Conservation (phyloP, 495 filamentous ascomycete species). For the Aspergillus heteromorphus region DNA sequence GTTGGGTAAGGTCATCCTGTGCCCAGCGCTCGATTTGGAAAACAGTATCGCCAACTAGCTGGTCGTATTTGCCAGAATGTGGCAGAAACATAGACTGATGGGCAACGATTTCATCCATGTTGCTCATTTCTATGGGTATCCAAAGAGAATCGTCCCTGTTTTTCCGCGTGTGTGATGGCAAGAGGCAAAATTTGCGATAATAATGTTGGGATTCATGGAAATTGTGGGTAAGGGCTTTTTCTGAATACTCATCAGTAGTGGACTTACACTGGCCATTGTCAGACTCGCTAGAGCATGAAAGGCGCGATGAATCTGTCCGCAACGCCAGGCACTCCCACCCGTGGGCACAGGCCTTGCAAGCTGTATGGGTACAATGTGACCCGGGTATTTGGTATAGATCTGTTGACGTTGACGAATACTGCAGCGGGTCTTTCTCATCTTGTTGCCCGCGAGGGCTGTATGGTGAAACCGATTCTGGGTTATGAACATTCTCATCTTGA, state of each 20-base stretch:
- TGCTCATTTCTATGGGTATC: conserved; percentile 21
- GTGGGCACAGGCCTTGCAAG: too few species aligned
- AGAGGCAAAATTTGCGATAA: neutral
- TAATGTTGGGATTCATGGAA: neutral
- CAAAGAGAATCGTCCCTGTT: conserved; percentile 4
- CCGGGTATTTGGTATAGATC: too few species aligned
- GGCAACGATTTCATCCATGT: conserved; percentile 75
- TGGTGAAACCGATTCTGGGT: too few species aligned
- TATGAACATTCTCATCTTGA: too few species aligned
- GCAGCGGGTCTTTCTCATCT: too few species aligned
- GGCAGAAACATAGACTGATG: conserved; percentile 75
- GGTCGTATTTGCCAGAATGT: conserved; percentile 56
- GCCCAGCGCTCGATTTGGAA: conserved; percentile 7
- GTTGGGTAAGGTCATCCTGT: neutral
- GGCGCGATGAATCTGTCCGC: too few species aligned
- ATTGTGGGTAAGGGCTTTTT: neutral
- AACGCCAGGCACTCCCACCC: too few species aligned
- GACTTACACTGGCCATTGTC: too few species aligned
- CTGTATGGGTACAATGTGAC: too few species aligned
- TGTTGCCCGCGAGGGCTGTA: too few species aligned
- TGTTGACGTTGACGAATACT: neutral
- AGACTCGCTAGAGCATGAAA: too few species aligned
- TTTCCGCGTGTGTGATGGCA: neutral
- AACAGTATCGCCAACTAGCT: conserved; percentile 56
- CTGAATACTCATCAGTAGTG: neutral